Base-by-base conservation (phyloP, 768 basidiomycete species). In the Leccinum aurantiacum region DNA sequence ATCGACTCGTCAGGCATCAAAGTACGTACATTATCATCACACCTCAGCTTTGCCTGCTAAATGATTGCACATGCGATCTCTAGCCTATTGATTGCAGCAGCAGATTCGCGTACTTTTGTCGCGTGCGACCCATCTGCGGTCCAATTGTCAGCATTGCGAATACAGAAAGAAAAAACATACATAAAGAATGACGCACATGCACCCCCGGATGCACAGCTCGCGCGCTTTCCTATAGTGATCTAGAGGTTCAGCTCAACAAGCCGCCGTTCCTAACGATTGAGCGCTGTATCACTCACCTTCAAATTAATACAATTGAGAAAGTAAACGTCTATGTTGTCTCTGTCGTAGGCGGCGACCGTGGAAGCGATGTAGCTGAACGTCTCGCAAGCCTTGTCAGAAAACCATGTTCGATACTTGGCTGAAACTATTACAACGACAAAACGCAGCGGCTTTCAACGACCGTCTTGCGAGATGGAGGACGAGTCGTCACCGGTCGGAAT, bases 401-500 rank as follows among this genome's bases (percentile, higher is more conserved):
- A 35, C 1, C 29, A 35, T 33, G 22, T 25, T 60, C 8, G 29
- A 56, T 31, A 57, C 9, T 7, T 22, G n/a, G 6, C 24, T 25
- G 33, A 3, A 5, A 6, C 17, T 6, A 10, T 24, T n/a, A 48
- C 6, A 13, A 14, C 7, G 9, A 14, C 4, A 52, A 41, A n/a
- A 41, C 63, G 13, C 27, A 85, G 84, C 75, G 84, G 82, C 13
- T 62, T 53, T 87, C 87, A 88, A 11, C 74, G 72, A 2, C 53
- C 50, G 3, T 77, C 78, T 4, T 53, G 50, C n/a, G 64, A 58
- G 86, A 88, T 87, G 3, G 85, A 86, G 7, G 69, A 69, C 4
- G 86, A 87, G 67, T 88, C 86, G 68, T 86, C 84, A 86, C 77
- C 0, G 85, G 57, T 87, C 78, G 61, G 83, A 87, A 54, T 77